Evolutionary conservation across 495 filamentous ascomycete species (phyloP).

Genomic region (Hyphodiscus hymeniophilus): DNA sequence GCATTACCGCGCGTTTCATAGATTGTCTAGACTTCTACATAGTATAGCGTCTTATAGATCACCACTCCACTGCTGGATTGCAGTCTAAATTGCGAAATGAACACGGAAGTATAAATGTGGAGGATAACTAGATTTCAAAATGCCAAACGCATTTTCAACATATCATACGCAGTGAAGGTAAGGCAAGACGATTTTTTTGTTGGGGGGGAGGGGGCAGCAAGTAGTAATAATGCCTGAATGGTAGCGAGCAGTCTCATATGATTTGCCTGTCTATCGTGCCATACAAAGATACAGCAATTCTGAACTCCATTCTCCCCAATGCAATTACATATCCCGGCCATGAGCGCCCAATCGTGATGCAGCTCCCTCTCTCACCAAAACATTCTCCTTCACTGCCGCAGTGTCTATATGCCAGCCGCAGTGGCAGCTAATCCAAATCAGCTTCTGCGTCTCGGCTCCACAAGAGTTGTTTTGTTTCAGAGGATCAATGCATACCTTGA

Average conservation of each 20-base stretch:
- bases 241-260: neutral
- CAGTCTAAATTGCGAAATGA: neutral
- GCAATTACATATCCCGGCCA: neutral
- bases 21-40: conserved; percentile 1
- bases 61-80: neutral
- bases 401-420: conserved; percentile 1
- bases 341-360: neutral
- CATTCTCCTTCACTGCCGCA: neutral
- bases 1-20: neutral
- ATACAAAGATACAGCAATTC: too few relatives aligned
- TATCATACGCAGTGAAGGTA: too few relatives aligned
- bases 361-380: too few relatives aligned
- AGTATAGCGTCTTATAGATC: neutral
- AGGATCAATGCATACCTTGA: conserved; percentile 7
- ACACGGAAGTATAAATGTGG: too few relatives aligned
- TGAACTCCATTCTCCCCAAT: neutral
- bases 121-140: too few relatives aligned
- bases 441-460: neutral
- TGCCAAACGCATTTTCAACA: too few relatives aligned
- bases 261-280: too few relatives aligned
- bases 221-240: too few relatives aligned
- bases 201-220: too few relatives aligned
- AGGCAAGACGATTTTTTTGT: too few relatives aligned
- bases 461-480: neutral
- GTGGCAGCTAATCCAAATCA: conserved; percentile 1